Base-by-base conservation (phyloP, 2,329 filamentous ascomycete species). In the Fusarium phyllophilum region DNA sequence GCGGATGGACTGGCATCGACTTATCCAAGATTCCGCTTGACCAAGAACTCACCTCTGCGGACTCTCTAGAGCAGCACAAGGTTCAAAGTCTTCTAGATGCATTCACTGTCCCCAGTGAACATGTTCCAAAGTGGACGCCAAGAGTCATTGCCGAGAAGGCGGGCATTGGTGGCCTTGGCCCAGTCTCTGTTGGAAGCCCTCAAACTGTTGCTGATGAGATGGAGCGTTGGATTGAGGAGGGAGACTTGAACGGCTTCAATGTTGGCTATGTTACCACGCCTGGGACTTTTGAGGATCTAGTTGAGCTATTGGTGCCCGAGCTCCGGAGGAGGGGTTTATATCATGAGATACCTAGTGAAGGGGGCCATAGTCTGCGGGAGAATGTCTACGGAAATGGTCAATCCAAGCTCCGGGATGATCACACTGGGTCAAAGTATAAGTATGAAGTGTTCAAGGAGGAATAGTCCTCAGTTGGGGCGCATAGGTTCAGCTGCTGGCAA, bases 381-480 rank as follows among this genome's bases (percentile, higher is more conserved):
- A 91, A 88, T 80, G 82, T 92, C 0, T 92, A 91, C 78, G 89
- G 90, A 0, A 84, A 83, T 68, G 90, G 90, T 0, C 90, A 92
- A 78, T 84, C 80, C 11, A 82, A 85, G 20, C 77, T 92, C 66
- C 83, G 89, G 42, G 83, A 83, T 70, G 90, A 92, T 79, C 91
- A 92, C 79, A 77, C 83, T 1, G 91, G 90, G 2, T 88, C 85
- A 56, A 79, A 75, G 70, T 92, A 91, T 77, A 91, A 89, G 81
- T 92, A 92, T 73, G 84, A 88, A 74, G 86, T 90, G 4, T 92
- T 91, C 73, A 80, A 86, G 63, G 89, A 91, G 74, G 87, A 90
- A 17, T 55, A 41, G 14, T 18, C 34, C 1, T 2, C 6, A 4
- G 17, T 52, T 11, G 15, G 24, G 5, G 31, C 17, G 26, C 36